Evolutionary conservation across 148 eudicot species (phyloP), one percentile per base, ranked within the genome.

Genomic region (Pouteria glomerata): DNA sequence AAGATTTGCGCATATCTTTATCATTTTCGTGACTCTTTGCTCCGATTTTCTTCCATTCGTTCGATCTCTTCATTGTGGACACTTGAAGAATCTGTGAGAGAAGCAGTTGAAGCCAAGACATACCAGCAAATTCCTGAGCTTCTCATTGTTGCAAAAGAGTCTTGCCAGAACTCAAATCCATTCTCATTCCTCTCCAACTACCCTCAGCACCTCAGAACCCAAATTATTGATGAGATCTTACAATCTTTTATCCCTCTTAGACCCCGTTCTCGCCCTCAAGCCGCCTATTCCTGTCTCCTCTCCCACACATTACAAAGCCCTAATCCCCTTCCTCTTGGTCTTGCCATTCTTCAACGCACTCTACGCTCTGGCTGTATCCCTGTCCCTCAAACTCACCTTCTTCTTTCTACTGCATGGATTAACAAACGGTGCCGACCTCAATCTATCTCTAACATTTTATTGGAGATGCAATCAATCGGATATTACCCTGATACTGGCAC

Each of bases 311-410:
- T 93, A 34, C 85, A 85, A 44, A 86, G 78, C 76, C 71, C 84
- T 8, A 48, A 83, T 60, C 90, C 92, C 24, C 83, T 93, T 65
- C 92, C 98, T 0, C 73, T 89, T 30, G 79, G 89, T 42, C 84
- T 93, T 53, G 91, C 88, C 8, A 68, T 85, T 35, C 69, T 93
- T 33, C 98, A 93, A 70, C 84, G 91, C 18, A 82, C 81, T 12
- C 77, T 93, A 69, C 90, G 97, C 24, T 85, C 95, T 3, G 98
- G 97, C 8, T 89, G 90, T 62, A 64, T 79, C 47, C 98, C 97
- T 37, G 81, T 78, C 35, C 92, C 97, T 21, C 92, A 93, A 73
- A 83, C 81, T 31, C 77, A 75, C 62, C 90, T 89, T 63, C 69
- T 82, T 16, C 86, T 93, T 21, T 86, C 95, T 13, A 81, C 74